These are phyloP conservation scores for Fusarium ambrosium DNA, from an alignment of 2,329 filamentous ascomycete genomes.

Conservation along the genomic window DNA sequence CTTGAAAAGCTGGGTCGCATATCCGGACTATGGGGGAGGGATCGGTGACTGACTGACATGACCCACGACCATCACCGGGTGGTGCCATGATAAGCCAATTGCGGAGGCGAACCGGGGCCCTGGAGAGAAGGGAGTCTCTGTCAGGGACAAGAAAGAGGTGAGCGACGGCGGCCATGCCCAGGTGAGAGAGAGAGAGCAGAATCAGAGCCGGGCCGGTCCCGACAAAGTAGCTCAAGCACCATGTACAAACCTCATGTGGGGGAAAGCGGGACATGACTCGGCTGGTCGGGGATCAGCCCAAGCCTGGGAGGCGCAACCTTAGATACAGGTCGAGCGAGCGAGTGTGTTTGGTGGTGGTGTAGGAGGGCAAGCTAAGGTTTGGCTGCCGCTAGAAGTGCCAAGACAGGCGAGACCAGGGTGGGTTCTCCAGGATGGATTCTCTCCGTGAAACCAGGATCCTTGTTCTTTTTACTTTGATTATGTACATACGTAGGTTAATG, in stretches of 20 bases:
- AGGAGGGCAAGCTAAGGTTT: neutral
- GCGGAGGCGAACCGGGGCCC: constrained; percentile 8
- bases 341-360: neutral
- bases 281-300: constrained; percentile 23
- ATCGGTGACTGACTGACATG: constrained; percentile 19
- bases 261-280: constrained; percentile 45
- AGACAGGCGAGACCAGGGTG: constrained; percentile 23
- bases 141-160: constrained; percentile 4
- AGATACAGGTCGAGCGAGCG: neutral
- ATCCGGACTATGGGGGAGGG: constrained; percentile 19
- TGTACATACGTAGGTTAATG: neutral
- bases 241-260: constrained; percentile 37
- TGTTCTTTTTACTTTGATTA: neutral
- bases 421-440: constrained; percentile 4
- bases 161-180: neutral
- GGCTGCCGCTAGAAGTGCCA: constrained; percentile 29
- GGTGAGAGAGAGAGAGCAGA: constrained; percentile 7
- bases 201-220: constrained; percentile 32
- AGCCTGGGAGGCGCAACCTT: neutral
- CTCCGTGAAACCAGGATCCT: constrained; percentile 1
- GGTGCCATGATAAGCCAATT: constrained; percentile 43
- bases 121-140: neutral
- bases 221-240: constrained; percentile 14
- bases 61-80: constrained; percentile 33
- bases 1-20: constrained; percentile 8